phyloP scores from a whole-genome alignment of 805 yeast genomes.

The Debaryomyces castellii region DNA sequence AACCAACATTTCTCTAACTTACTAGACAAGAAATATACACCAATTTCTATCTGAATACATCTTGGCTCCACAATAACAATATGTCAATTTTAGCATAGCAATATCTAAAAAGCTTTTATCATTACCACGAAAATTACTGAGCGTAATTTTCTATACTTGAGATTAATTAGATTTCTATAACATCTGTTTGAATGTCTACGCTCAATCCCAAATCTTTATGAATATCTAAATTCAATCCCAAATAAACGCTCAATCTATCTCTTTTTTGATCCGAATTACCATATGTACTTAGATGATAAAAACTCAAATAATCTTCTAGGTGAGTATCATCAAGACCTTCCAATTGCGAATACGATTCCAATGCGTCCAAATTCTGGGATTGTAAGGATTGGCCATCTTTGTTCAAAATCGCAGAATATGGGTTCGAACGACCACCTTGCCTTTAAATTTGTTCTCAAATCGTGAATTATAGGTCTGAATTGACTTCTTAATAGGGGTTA shows the following conservation, averaged over 20 bases:
- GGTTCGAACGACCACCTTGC: neutral
- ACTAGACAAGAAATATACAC: too few relatives aligned
- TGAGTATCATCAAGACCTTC: neutral
- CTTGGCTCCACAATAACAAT: too few relatives aligned
- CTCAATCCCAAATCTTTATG: too few relatives aligned
- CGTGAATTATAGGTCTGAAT: neutral
- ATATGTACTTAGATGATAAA: neutral
- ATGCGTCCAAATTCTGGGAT: neutral
- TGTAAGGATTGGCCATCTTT: neutral
- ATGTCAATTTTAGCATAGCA: too few relatives aligned
- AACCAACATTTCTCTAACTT: too few relatives aligned
- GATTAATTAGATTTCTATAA: too few relatives aligned
- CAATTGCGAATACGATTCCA: constrained; percentile 6
- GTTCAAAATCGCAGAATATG: neutral
- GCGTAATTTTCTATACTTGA: too few relatives aligned
- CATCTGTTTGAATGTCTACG: too few relatives aligned
- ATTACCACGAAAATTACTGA: too few relatives aligned
- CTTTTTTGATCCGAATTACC: neutral
- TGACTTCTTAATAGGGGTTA: neutral
- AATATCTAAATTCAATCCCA: neutral
- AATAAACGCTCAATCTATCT: neutral
- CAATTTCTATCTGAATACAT: too few relatives aligned
- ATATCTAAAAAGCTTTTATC: too few relatives aligned
- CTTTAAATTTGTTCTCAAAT: neutral
- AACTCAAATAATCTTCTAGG: neutral